Evolutionary conservation across 768 basidiomycete genomes (phyloP), one percentile per base, ranked within the genome.

Genomic region (Pleurotus pulmonarius): DNA sequence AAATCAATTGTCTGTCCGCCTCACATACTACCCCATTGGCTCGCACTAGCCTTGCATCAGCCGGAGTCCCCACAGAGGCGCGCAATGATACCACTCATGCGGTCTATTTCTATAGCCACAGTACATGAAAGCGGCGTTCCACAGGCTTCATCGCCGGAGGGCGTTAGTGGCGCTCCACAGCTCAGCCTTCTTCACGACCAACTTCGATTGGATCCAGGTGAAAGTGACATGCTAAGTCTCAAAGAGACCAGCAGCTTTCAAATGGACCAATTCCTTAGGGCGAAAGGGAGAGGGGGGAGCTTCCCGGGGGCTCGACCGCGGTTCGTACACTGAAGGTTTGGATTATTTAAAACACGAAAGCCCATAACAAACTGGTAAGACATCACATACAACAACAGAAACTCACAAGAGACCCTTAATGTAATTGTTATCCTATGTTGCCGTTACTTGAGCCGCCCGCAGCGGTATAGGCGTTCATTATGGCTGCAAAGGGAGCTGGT

Each of bases 51-150:
- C 88, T 89, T 71, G 85, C 88, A 82, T 72, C 75, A 81, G 85
- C 78, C 79, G 79, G 83, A 87, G 88, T 90, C 88, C 88, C 86
- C 85, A 85, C 82, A 84, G 83, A 80, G 79, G 86, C 86, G 65
- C 64, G 78, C 78, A 60, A 55, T 29, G 48, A 67, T 70, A 73
- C 81, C 76, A 77, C 75, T 83, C 75, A 70, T 73, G 76, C 77
- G 75, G 73, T 68, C 60, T 34, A 34, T 56, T 39, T 57, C 60
- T 73, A 41, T 68, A 47, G 69, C 70, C 70, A 63, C 59, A 52
- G 29, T 43, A 44, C 53, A 57, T 57, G 41, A 54, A 57, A 48
- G 53, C 55, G 53, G 40, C 40, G 45, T 49, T 55, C 56, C 37
- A 62, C 55, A 44, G 55, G 61, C 51, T 59, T 64, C 57, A 59